Base-by-base conservation (phyloP, 345 rosid species). In the Eucalyptus erythrocorys region DNA sequence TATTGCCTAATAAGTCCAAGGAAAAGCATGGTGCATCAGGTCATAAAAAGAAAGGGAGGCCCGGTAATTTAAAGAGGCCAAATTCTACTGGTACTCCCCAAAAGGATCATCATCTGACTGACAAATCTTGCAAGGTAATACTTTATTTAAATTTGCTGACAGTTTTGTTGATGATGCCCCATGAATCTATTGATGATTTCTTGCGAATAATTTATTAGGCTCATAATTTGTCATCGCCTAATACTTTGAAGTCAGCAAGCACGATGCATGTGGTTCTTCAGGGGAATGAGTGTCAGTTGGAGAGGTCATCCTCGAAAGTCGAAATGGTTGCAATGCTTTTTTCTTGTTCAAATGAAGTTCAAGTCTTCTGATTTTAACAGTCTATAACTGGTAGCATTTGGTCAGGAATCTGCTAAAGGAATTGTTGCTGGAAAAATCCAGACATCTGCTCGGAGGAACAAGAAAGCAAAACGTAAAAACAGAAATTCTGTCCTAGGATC, bases 381-480 rank as follows among this genome's bases (percentile, higher is more conserved):
- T 90, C 89, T 88, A 68, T 93, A 91, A 96, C 94, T 91, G 89
- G 92, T 91, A 76, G 89, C 91, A 90, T 92, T 90, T 95, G 92
- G 88, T 92, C 96, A 96, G 98, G 96, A 94, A 90, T 94, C 92
- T 90, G 92, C 89, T 86, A 94, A 92, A 90, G 94, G 90, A 64
- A 64, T 84, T 90, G 92, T 90, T 90, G 91, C 91, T 89, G 93
- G 92, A 88, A 96, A 93, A 91, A 94, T 92, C 85, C 91, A 88
- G 90, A 90, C 89, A 90, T 88, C 93, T 87, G 91, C 92, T 88
- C 94, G 94, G 92, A 95, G 90, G 94, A 93, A 91, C 88, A 96
- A 91, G 90, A 97, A 92, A 91, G 95, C 91, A 88, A 97, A 92
- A 93, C 94, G 86, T 87, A 96, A 92, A 90, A 95, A 90, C 55